Base-by-base conservation (phyloP, 305 asterid genomes). In the Solanum hybrid region DNA sequence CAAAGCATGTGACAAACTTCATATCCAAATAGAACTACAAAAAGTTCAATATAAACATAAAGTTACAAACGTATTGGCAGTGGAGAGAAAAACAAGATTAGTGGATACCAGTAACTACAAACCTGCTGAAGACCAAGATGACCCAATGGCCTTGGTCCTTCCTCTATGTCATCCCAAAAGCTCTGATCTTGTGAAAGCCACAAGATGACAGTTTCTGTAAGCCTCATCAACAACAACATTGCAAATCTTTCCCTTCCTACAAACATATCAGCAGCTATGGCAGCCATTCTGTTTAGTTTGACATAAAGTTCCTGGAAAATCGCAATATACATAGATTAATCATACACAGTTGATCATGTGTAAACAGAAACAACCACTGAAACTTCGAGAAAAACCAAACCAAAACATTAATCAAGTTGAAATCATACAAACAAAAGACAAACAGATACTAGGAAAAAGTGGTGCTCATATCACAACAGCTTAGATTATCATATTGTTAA, bases 111-210 rank as follows among this genome's bases (percentile, higher is more conserved):
- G 88, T 77, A 85, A 85, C 4, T 73, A 73, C 93, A 79, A 90
- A 97, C 99, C 99, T 96, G 99, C 91, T 94, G 99, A 74, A 97
- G 95, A 92, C 99, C 99, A 88, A 94, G 94, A 83, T 94, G 95
- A 82, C 99, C 99, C 92, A 97, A 92, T 87, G 98, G 94, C 90
- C 93, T 93, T 78, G 98, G 98, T 86, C 99, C 99, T 90, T 96
- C 98, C 91, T 94, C 96, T 76, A 97, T 95, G 90, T 97, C 99
- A 87, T 97, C 99, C 99, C 99, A 97, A 93, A 97, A 97, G 83
- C 94, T 94, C 90, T 97, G 99, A 91, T 97, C 99, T 91, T 95
- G 98, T 87, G 99, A 97, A 91, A 97, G 98, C 98, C 98, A 97
- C 90, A 97, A 91, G 91, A 97, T 95, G 87, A 97, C 98, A 35